Evolutionary conservation across 345 rosid species (phyloP), one percentile per base, ranked within the genome.

Genomic region (Linum lewisii): DNA sequence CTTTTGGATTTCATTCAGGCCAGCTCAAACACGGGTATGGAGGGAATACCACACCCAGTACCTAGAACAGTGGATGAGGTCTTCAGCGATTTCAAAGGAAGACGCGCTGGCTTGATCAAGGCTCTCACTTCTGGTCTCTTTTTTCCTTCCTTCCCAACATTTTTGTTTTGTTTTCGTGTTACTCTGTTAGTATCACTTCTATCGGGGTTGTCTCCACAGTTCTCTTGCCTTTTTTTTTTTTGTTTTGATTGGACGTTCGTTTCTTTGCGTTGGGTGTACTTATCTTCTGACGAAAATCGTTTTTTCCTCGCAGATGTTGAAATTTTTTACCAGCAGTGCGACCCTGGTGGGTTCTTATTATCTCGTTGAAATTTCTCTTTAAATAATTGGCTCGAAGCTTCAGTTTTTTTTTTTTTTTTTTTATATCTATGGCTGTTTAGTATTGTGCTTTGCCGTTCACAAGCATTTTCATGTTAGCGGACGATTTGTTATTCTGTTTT

Each of bases 251-350:
- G 2, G 42, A 23, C 26, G 23, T 57, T 2, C 16, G 57, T 34
- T 25, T 51, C 24, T 51, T 25, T 52, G 51, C 16, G 14, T 55
- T 34, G 10, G 7, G 10, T 34, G 38, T 34, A 34, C 5, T 34
- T 34, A 6, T 34, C 52, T 19, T 49, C n/a, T n/a, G n/a, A n/a
- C n/a, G n/a, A n/a, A n/a, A 34, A 34, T 49, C n/a, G n/a, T 51
- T 10, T 51, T n/a, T 18, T 18, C 21, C 21, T 65, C 61, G 79
- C 95, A 93, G 99, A 93, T 70, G 92, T 93, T 64, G 85, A 81
- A 69, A 93, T 82, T 69, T 90, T 93, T 57, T 93, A 77, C 82
- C 92, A 90, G 71, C 85, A 81, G 72, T 93, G 99, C 60, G 97
- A 93, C 78, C 99, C 99, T 24, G 99, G 99, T 90, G 73, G 63